Evolutionary conservation across 805 yeast species (phyloP).

Genomic region (Wilhelminamyces savonicus): DNA sequence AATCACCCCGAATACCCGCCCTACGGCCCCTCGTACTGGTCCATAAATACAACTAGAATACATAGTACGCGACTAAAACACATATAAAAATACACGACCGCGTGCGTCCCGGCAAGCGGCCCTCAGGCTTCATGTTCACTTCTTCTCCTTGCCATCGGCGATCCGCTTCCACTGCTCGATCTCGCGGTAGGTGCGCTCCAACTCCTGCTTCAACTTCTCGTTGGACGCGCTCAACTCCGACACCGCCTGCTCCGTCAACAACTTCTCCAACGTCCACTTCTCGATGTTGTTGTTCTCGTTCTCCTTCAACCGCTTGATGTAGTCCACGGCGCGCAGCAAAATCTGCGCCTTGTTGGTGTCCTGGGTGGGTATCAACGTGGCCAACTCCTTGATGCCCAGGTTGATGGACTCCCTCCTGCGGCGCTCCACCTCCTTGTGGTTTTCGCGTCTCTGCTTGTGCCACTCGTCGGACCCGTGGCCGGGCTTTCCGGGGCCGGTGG

Average conservation of each 20-base stretch:
- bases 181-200: constrained; percentile 89
- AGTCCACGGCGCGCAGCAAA: constrained; percentile 81
- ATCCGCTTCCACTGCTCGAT: constrained; percentile 71
- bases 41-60: no score
- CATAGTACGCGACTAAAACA: not conserved
- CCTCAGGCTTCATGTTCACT: not conserved
- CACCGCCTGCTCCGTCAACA: constrained; percentile 86
- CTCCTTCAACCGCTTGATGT: constrained; percentile 82
- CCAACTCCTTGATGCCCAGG: constrained; percentile 75
- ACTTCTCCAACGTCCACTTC: constrained; percentile 91
- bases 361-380: constrained; percentile 70
- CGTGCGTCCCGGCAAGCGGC: not conserved
- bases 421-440: constrained; percentile 94
- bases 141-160: constrained; percentile 13
- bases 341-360: constrained; percentile 91
- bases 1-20: no score
- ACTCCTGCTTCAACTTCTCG: constrained; percentile 80
- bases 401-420: constrained; percentile 87
- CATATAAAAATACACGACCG: not conserved
- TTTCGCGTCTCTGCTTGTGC: constrained; percentile 77
- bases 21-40: no score
- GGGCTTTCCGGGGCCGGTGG: constrained; percentile 38
- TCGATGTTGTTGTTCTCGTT: constrained; percentile 85
- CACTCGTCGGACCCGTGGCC: constrained; percentile 75
- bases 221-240: constrained; percentile 79